Evolutionary conservation across 148 eudicot genomes (phyloP), one percentile per base, ranked within the genome.

Genomic region (Silene conica): DNA sequence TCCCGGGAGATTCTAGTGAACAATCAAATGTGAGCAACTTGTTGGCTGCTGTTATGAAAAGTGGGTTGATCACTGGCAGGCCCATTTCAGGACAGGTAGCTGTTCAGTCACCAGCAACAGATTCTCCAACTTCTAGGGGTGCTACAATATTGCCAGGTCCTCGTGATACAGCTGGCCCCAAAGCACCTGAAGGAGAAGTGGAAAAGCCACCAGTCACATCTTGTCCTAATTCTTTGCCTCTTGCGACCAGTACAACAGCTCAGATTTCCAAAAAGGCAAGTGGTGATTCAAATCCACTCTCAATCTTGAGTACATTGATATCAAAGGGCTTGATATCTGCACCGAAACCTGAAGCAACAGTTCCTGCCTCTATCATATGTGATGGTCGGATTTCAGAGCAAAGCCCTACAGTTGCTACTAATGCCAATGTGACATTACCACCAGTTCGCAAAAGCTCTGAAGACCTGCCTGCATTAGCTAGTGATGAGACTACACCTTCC

Each of bases 271-370:
- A 74, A 67, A 57, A 54, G 31, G 76, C 64, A 63, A 77, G 79
- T 77, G 72, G 81, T 63, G 68, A 76, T 46, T 76, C 93, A 63
- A 81, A 82, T 79, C 89, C 89, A 20, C 83, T 89, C 72, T 87
- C 97, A 18, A 88, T 95, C 58, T 81, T 95, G 67, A 90, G 84
- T 78, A 73, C 98, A 67, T 85, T 95, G 83, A 82, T 95, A 69
- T 88, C 90, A 11, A 92, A 86, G 75, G 98, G 98, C 59, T 83
- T 95, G 82, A 87, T 95, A 74, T 78, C 91, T 82, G 81, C 93
- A 22, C 82, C 98, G 9, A 86, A 85, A 64, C 70, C 81, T 25
- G 90, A 94, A 78, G 71, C 88, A 73, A 13, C 69, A 1, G 19
- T 78, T 63, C 73, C 84, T 52, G 64, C 62, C 65, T n/a, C 84